phyloP scores from a whole-genome alignment of 2,329 filamentous ascomycete species.

The Nigrograna mackinnonii region DNA sequence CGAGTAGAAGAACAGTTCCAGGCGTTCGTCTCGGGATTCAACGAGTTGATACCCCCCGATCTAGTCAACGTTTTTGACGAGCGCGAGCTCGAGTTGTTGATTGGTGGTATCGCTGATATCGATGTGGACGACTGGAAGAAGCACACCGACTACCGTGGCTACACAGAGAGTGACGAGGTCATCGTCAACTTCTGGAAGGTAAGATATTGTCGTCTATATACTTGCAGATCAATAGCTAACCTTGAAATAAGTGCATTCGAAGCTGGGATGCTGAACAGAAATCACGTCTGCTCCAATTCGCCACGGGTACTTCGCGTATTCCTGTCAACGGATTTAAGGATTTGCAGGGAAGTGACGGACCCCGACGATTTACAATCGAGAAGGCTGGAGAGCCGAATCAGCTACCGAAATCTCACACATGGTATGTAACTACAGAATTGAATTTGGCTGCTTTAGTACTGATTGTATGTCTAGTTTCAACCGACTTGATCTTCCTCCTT shows the following conservation, averaged over 20 bases:
- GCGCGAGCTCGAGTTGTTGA: slow-evolving; percentile 92
- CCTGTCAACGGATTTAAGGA: slow-evolving; percentile 99
- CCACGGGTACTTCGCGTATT: slow-evolving; percentile 95
- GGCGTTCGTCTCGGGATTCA: slow-evolving; percentile 95
- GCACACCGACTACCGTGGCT: slow-evolving; percentile 97
- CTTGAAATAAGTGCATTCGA: slow-evolving; percentile 69
- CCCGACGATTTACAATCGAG: slow-evolving; percentile 94
- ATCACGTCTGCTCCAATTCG: slow-evolving; percentile 92
- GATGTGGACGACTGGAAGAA: slow-evolving; percentile 99
- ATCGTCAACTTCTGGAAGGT: slow-evolving; percentile 98
- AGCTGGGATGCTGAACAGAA: slow-evolving; percentile 99
- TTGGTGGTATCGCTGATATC: slow-evolving; percentile 99
- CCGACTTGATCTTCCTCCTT: slow-evolving; percentile 89
- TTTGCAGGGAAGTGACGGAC: slow-evolving; percentile 94
- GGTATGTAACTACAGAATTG: slow-evolving; percentile 62
- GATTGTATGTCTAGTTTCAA: slow-evolving; percentile 73
- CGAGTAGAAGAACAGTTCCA: slow-evolving; percentile 98
- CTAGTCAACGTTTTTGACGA: slow-evolving; percentile 99
- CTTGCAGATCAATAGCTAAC: neutral
- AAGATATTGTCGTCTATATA: slow-evolving; percentile 12
- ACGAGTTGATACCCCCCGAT: slow-evolving; percentile 94
- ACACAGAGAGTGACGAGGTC: slow-evolving; percentile 96
- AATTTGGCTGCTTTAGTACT: slow-evolving; percentile 10
- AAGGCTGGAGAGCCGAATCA: slow-evolving; percentile 92
- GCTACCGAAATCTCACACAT: slow-evolving; percentile 95